Base-by-base conservation (phyloP, 2,329 filamentous ascomycete genomes). In the Exophiala viscosa region DNA sequence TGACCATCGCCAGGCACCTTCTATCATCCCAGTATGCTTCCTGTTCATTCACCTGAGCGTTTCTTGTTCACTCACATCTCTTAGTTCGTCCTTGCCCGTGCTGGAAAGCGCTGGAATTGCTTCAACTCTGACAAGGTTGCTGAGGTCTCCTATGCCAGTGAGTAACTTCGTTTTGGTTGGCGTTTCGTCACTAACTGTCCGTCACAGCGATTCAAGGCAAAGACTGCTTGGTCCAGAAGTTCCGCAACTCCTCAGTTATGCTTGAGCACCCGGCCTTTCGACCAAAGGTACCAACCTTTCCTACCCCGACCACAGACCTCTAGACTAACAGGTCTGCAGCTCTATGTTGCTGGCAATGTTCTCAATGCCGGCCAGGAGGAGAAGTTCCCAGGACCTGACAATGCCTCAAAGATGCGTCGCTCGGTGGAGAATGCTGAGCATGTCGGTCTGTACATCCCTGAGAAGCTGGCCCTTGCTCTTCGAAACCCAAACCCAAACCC, bases 191-290 rank as follows among this genome's bases (percentile, higher is more conserved):
- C 54, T 56, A 38, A 48, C 58, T 45, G 47, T 50, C 8, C 10
- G 15, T 47, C 33, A 44, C 52, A 90, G 87, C 91, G 10, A 92
- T 96, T 54, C 93, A 99, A 74, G 93, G 93, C 41, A 86, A 87
- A 58, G 90, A 96, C 65, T 92, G 89, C 59, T 78, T 97, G 0
- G 83, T 96, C 5, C 88, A 95, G 68, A 96, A 97, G 67, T 99
- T 99, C 66, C 85, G 93, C 33, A 99, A 99, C 73, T 96, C 90
- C 35, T 92, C 90, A 0, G 90, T 99, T 28, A 96, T 97, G 90
- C 77, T 92, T 1, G 91, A 97, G 70, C 81, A 84, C 9, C 77
- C 83, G 0, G 84, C 86, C 47, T 95, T 90, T 64, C 85, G 90
- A 1, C 93, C 93, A 0, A 95, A 95, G 78, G 87, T 90, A 69